phyloP scores from a whole-genome alignment of 83 land plant species.

The Thuja plicata region DNA sequence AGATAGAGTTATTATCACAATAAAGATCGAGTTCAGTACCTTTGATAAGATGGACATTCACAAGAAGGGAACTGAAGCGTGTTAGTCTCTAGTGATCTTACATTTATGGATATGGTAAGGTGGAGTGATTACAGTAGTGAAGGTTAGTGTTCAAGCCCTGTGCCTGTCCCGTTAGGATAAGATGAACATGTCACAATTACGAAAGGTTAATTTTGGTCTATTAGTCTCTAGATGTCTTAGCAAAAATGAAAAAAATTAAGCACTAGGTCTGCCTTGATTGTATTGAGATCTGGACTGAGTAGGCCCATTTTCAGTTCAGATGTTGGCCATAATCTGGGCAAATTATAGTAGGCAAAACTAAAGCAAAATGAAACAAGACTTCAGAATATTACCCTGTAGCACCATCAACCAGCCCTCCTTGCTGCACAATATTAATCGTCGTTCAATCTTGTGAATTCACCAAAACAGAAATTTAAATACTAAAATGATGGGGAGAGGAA shows the following conservation, averaged over 20 bases:
- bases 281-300: not conserved
- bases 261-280: not conserved
- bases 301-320: not conserved
- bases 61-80: not conserved
- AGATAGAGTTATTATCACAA: not conserved
- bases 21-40: not conserved
- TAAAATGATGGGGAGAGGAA: too few species aligned
- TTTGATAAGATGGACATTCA: not conserved
- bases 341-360: too few species aligned
- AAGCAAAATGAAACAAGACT: too few species aligned
- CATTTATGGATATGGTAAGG: not conserved
- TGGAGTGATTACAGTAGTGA: not conserved
- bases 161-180: not conserved
- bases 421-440: too few species aligned
- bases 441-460: too few species aligned
- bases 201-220: not conserved
- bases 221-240: not conserved
- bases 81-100: not conserved
- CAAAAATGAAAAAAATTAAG: not conserved
- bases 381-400: too few species aligned
- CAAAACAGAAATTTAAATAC: too few species aligned
- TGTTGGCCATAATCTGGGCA: too few species aligned
- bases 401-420: too few species aligned
- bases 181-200: not conserved
- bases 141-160: not conserved